A percentile compares a stretch with the other conserved stretches of the same genome.
phyloP scores from a whole-genome alignment of 2,329 filamentous ascomycete genomes.

The Fusarium sp. region DNA sequence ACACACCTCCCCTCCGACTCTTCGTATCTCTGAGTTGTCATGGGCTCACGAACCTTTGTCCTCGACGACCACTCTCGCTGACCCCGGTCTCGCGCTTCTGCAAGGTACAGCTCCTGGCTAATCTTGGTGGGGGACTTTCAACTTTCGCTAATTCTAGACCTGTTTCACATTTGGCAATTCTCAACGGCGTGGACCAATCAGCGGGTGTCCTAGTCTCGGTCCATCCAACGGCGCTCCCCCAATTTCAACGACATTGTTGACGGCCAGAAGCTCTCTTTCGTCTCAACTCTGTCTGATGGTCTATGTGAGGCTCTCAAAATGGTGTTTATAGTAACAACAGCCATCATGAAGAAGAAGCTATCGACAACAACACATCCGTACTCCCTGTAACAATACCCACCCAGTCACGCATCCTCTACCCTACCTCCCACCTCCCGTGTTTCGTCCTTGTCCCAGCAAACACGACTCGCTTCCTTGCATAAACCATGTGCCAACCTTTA shows the following conservation, averaged over 20 bases:
- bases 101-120: constrained; percentile 34
- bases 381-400: not conserved
- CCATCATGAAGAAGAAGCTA: not conserved
- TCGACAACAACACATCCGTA: not conserved
- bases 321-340: not conserved
- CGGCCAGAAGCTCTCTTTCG: not conserved
- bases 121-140: constrained; percentile 23
- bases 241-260: constrained; percentile 9
- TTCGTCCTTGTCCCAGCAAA: not conserved
- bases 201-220: not conserved
- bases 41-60: constrained; percentile 1
- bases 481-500: not conserved
- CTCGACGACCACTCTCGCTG: not conserved
- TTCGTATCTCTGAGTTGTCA: constrained; percentile 1
- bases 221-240: constrained; percentile 1
- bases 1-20: not conserved
- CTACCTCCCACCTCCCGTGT: not conserved
- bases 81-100: constrained; percentile 23
- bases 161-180: constrained; percentile 32
- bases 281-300: not conserved
- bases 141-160: constrained; percentile 27
- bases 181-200: constrained; percentile 27
- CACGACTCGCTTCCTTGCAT: constrained; percentile 16
- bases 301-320: not conserved
- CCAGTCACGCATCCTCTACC: not conserved